Conservation (phyloP, 306 rosid genomes). For the Cucurbita ficifolia region DNA sequence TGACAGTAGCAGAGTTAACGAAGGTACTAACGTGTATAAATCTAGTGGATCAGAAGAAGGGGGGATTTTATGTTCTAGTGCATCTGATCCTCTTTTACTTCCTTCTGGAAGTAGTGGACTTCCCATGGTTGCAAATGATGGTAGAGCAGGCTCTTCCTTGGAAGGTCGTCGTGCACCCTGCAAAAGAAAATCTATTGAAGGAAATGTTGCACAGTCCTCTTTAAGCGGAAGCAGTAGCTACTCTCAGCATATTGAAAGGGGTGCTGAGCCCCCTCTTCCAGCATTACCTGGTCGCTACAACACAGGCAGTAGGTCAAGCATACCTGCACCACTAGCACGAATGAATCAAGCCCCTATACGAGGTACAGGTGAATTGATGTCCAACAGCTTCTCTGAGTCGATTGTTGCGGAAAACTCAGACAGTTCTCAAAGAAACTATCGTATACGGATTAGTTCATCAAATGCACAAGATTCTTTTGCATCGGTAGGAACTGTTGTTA, state of each 20-base stretch:
- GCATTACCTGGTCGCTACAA: slow-evolving; percentile 33
- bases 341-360: slow-evolving; percentile 37
- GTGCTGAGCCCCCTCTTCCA: slow-evolving; percentile 10
- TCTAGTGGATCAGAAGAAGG: slow-evolving; percentile 43
- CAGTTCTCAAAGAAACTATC: slow-evolving; percentile 53
- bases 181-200: slow-evolving; percentile 80
- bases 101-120: slow-evolving; percentile 40
- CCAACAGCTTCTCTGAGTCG: slow-evolving; percentile 33
- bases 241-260: slow-evolving; percentile 41
- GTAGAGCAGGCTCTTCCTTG: slow-evolving; percentile 52
- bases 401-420: slow-evolving; percentile 34
- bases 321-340: slow-evolving; percentile 38
- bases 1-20: slow-evolving; percentile 28
- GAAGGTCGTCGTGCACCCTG: slow-evolving; percentile 61
- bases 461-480: slow-evolving; percentile 37
- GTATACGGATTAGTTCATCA: slow-evolving; percentile 50
- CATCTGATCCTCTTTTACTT: slow-evolving; percentile 40
- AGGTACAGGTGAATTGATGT: slow-evolving; percentile 32
- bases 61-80: slow-evolving; percentile 24
- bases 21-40: slow-evolving; percentile 37
- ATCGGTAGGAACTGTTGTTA: slow-evolving; percentile 32
- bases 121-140: slow-evolving; percentile 34
- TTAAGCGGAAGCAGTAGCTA: slow-evolving; percentile 60
- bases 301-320: slow-evolving; percentile 22
- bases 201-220: slow-evolving; percentile 52